Evolutionary conservation across 805 yeast genomes (phyloP), one percentile per base, ranked within the genome.

Genomic region (Starmerella kuoi): DNA sequence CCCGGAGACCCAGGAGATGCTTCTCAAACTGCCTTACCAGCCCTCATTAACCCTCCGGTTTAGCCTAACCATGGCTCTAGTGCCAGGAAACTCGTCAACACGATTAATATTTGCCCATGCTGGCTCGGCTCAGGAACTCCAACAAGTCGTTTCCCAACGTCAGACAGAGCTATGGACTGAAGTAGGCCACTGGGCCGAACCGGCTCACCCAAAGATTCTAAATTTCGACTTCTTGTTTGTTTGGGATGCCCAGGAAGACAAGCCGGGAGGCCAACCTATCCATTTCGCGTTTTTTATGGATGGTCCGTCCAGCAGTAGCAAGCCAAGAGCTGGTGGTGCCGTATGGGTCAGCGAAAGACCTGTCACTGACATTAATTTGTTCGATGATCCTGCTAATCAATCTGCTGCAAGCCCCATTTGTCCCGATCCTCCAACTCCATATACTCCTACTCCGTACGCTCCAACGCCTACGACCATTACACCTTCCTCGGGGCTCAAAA

Each of bases 151-250:
- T 11, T n/a, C 21, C 27, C 11, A 6, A 6, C 38, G 38, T n/a
- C 40, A 28, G 34, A 34, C 40, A 19, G 48, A 35, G 22, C 30
- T 33, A 32, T 45, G 48, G 45, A 28, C 31, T 6, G 40, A 42
- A 17, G 42, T 45, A 8, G 42, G 42, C 14, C 27, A 26, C 18
- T 45, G 38, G 34, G 37, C 38, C 14, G 40, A 37, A 34, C 47
- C 95, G 68, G 0, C 94, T 88, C 30, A 85, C 65, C 45, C 96
- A 94, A 66, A 86, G 85, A 78, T 87, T 95, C 3, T 95, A 94
- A 45, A 86, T 68, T 60, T 88, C 86, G 46, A 86, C 66, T 44
- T 75, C 72, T 2, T 35, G 20, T 45, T 37, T 47, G 61, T 39
- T 5, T 45, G 45, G 44, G 49, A 46, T 33, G 41, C 44, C 14